These are phyloP conservation scores for Yarrowia galli DNA, from an alignment of 1,139 yeast genomes.

Conservation along the genomic window DNA sequence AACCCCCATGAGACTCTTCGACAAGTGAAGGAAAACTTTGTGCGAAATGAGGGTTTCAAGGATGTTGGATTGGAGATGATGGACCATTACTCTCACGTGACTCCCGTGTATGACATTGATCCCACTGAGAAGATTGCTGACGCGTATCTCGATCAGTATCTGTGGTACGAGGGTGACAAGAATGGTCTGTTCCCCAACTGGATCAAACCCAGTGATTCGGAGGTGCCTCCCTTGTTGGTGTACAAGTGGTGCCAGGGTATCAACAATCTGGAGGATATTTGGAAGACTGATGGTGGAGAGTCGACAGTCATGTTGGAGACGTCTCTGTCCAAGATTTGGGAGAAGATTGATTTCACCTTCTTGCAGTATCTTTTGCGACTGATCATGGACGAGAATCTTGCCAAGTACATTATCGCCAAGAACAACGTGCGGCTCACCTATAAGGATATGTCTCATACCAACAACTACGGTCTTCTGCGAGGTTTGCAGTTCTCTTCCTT, in stretches of 20 bases:
- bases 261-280: conserved; percentile 75
- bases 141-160: conserved; percentile 92
- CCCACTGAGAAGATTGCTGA: conserved; percentile 96
- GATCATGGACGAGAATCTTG: conserved; percentile 87
- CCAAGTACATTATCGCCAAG: conserved; percentile 93
- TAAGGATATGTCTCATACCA: conserved; percentile 95
- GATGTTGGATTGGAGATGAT: conserved; percentile 89
- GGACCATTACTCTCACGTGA: conserved; percentile 84
- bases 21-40: conserved; percentile 78
- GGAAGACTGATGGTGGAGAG: conserved; percentile 80
- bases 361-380: conserved; percentile 80
- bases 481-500: conserved; percentile 93
- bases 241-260: conserved; percentile 98
- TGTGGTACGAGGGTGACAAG: conserved; percentile 95
- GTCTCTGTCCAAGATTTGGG: conserved; percentile 71
- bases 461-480: conserved; percentile 83
- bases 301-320: conserved; percentile 87
- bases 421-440: conserved; percentile 82
- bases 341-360: conserved; percentile 86
- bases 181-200: conserved; percentile 91
- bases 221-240: conserved; percentile 87
- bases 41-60: conserved; percentile 91
- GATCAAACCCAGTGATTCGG: conserved; percentile 95
- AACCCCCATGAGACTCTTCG: conserved; percentile 93
- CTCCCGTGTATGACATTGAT: conserved; percentile 87